Conservation (phyloP, 495 filamentous ascomycete species). For the Articulospora tetracladia region DNA sequence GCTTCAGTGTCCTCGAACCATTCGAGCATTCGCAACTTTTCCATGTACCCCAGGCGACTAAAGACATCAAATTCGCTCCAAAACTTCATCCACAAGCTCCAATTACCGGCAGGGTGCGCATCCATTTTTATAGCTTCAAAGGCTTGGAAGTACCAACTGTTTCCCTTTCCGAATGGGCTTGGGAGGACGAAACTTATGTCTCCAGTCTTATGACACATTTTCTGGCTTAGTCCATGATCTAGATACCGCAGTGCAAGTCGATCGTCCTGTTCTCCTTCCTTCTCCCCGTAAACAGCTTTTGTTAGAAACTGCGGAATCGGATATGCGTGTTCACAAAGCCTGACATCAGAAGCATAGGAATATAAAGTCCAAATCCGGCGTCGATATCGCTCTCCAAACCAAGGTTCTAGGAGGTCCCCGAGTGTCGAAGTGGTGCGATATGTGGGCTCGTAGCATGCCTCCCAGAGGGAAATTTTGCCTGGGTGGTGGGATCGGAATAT, state of each 20-base stretch:
- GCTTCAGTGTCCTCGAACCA: not conserved
- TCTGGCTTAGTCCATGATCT: not conserved
- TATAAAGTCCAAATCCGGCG: not conserved
- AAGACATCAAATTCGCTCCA: not conserved
- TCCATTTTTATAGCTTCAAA: not conserved
- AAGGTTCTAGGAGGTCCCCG: not conserved
- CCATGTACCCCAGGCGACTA: not conserved
- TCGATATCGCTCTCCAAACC: not conserved
- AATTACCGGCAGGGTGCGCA: not conserved
- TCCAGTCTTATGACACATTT: not conserved
- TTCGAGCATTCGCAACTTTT: not conserved
- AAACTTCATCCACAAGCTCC: not conserved
- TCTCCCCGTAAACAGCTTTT: not conserved
- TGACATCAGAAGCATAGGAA: not conserved
- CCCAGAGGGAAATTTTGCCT: conserved; percentile 1
- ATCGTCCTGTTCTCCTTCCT: not conserved
- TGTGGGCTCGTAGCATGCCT: not conserved
- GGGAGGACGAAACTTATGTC: not conserved
- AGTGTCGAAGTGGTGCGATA: not conserved
- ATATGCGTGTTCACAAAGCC: not conserved
- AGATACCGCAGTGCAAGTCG: not conserved
- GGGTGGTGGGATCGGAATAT: not conserved
- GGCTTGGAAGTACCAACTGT: not conserved
- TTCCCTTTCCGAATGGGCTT: not conserved
- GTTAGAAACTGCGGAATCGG: not conserved